Evolutionary conservation across 2,329 filamentous ascomycete genomes (phyloP).

Genomic region (Nemania serpens): DNA sequence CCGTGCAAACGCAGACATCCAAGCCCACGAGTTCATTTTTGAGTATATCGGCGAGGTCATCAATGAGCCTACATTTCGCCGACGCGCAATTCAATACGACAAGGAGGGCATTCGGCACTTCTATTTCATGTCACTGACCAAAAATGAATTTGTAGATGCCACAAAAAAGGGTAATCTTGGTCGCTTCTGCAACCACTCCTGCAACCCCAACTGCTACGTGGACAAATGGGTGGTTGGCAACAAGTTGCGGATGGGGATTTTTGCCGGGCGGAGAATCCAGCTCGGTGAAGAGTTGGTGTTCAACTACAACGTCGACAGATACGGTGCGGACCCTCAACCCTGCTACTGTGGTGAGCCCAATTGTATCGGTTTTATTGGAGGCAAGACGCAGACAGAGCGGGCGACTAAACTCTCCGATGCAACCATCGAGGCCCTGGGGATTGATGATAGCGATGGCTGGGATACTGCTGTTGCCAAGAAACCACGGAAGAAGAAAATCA

Average conservation of each 20-base stretch:
- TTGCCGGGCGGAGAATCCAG: conserved; percentile 82
- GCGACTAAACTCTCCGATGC: conserved; percentile 88
- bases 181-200: conserved; percentile 98
- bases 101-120: conserved; percentile 98
- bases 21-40: conserved; percentile 89
- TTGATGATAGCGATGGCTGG: conserved; percentile 91
- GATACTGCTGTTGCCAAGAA: conserved; percentile 88
- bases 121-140: conserved; percentile 99
- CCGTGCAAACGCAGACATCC: conserved; percentile 76
- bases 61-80: conserved; percentile 85
- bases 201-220: conserved; percentile 97
- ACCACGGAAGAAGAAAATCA: conserved; percentile 87
- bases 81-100: conserved; percentile 91
- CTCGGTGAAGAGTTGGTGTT: conserved; percentile 95
- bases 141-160: conserved; percentile 95
- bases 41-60: conserved; percentile 99
- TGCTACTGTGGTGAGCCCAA: conserved; percentile 96
- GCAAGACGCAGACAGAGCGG: conserved; percentile 95
- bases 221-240: conserved; percentile 99
- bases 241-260: conserved; percentile 98
- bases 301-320: conserved; percentile 99
- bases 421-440: conserved; percentile 92
- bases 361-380: conserved; percentile 94
- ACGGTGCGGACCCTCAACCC: conserved; percentile 93
- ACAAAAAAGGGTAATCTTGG: conserved; percentile 96